phyloP scores from a whole-genome alignment of 176 grass and related monocot species.

The Tillandsia leiboldiana region DNA sequence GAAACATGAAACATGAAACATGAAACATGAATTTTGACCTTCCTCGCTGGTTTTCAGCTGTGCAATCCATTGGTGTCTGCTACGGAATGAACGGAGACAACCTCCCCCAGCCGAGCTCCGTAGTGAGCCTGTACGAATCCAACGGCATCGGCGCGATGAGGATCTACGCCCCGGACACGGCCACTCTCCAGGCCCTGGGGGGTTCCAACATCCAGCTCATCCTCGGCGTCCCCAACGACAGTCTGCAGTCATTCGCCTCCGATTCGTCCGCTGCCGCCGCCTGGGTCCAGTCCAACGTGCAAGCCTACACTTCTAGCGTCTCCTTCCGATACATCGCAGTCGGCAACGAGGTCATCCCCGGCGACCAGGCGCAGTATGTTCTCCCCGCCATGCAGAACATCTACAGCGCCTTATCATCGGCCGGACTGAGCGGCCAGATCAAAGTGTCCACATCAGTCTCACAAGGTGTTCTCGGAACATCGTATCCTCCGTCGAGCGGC shows the following conservation, averaged over 20 bases:
- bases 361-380: slow-evolving; percentile 2
- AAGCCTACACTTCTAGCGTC: slow-evolving; percentile 10
- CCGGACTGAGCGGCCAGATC: slow-evolving; percentile 18
- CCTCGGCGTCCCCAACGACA: slow-evolving; percentile 27
- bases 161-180: slow-evolving; percentile 16
- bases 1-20: background rate
- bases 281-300: slow-evolving; percentile 37
- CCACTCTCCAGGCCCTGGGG: slow-evolving; percentile 12
- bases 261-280: background rate
- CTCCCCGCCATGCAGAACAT: slow-evolving; percentile 53
- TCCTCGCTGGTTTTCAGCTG: slow-evolving; percentile 10
- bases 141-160: slow-evolving; percentile 17
- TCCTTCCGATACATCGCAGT: slow-evolving; percentile 36
- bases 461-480: slow-evolving; percentile 7
- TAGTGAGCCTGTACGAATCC: slow-evolving; percentile 9
- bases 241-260: slow-evolving; percentile 17
- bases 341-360: slow-evolving; percentile 37
- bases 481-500: slow-evolving; percentile 39
- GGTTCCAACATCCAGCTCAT: slow-evolving; percentile 23
- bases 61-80: slow-evolving; percentile 36
- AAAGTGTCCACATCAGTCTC: slow-evolving; percentile 35
- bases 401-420: slow-evolving; percentile 6
- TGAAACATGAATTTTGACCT: background rate
- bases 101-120: slow-evolving; percentile 12
- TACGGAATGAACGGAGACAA: slow-evolving; percentile 28